Base-by-base conservation (phyloP, 352 stramenopile species). In the Vaucheria bursata region DNA sequence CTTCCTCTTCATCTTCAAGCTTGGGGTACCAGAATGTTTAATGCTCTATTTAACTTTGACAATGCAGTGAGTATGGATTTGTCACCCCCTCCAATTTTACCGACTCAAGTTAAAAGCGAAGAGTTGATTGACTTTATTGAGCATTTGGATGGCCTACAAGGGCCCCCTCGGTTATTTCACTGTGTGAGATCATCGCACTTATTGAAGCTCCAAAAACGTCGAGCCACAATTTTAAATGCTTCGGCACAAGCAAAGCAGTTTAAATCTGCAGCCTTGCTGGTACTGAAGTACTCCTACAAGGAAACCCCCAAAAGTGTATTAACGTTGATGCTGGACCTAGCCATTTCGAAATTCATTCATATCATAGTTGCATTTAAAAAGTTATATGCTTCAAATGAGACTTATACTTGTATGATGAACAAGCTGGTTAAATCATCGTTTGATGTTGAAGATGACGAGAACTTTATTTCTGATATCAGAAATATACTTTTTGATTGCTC, bases 171-270 rank as follows among this genome's bases (percentile, higher is more conserved):
- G 59, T 67, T 82, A 12, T 33, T 74, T 5, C 49, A n/a, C 0
- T 77, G 73, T 8, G 72, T 35, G 3, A 40, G 72, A 32, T 71
- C 68, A 3, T 4, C 77, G 3, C 65, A 71, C 6, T n/a, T 80
- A 12, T 1, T 82, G 25, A 29, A 68, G 6, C 65, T 82, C 0
- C 0, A 39, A 31, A 34, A 18, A 33, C 50, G 53, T 0, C 37
- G 70, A 1, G 12, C 80, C 6, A 81, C 78, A 0, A 53, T 83
- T 8, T 67, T 83, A 38, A 83, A 83, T 37, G 78, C 73, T 32
- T 69, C 72, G 1, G 73, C 72, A n/a, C 38, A 73, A 3, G 31
- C 67, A 0, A 8, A 18, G 1, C 78, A 83, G 67, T 77, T 64
- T 37, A 38, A 49, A 2, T 25, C 35, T 3, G 78, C 72, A 0